Conservation (phyloP, 2,329 filamentous ascomycete genomes). For the Piedraia hortae region DNA sequence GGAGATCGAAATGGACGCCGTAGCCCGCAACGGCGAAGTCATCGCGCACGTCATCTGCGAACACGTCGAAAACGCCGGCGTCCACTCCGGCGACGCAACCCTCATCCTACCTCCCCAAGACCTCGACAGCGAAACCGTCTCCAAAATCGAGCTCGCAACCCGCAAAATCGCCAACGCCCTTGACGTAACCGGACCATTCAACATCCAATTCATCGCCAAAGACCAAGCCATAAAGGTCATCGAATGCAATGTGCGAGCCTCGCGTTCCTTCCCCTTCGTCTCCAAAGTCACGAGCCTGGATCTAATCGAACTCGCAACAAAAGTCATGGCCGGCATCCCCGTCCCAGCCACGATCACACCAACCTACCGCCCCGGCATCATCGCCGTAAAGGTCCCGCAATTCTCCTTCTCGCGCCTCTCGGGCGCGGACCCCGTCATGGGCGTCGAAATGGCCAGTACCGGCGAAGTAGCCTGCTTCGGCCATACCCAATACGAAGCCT, state of each 20-base stretch:
- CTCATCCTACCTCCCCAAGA: constrained; percentile 87
- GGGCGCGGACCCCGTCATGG: constrained; percentile 81
- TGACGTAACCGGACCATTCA: constrained; percentile 89
- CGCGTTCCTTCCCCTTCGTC: constrained; percentile 89
- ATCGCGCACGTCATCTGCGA: constrained; percentile 94
- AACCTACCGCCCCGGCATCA: no score
- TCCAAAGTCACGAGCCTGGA: constrained; percentile 97
- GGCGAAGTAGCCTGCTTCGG: constrained; percentile 96
- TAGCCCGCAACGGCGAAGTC: constrained; percentile 68
- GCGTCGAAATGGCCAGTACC: constrained; percentile 97
- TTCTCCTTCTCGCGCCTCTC: constrained; percentile 97
- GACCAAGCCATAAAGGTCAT: constrained; percentile 99
- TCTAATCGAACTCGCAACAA: constrained; percentile 93
- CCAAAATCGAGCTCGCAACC: constrained; percentile 79
- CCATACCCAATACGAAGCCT: constrained; percentile 86
- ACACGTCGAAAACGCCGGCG: constrained; percentile 94
- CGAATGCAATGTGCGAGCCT: constrained; percentile 92
- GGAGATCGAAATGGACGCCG: constrained; percentile 98
- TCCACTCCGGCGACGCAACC: constrained; percentile 93
- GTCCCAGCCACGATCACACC: constrained; percentile 46
- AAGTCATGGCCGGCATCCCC: constrained; percentile 71
- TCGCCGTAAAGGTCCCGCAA: constrained; percentile 93
- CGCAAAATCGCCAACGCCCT: constrained; percentile 81
- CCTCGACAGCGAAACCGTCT: constrained; percentile 63
- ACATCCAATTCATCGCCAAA: constrained; percentile 98